Evolutionary conservation across 2,329 filamentous ascomycete species (phyloP).

Genomic region (Colletotrichum limetticola): DNA sequence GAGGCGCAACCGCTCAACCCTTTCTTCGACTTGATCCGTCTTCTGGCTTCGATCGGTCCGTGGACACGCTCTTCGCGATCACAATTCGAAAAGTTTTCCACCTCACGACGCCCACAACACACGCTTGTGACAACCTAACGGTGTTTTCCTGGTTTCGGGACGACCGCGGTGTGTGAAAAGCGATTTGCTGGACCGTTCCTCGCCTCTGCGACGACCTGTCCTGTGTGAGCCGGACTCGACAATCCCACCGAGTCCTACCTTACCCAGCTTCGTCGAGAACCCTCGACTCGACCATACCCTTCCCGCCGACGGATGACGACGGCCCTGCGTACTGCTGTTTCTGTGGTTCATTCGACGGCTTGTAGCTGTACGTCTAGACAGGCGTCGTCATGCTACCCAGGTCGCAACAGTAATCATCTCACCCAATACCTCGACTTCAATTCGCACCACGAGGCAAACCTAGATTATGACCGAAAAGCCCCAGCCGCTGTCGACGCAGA

Average conservation of each 20-base stretch:
- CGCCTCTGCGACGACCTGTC: conserved; percentile 14
- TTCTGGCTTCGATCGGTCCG: conserved; percentile 31
- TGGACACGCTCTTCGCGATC: conserved; percentile 37
- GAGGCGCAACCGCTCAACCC: conserved; percentile 42
- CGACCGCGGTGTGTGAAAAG: neutral
- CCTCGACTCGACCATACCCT: conserved; percentile 9
- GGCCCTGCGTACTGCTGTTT: conserved; percentile 11
- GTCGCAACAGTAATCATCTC: conserved; percentile 60
- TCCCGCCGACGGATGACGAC: conserved; percentile 31
- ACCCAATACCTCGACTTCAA: conserved; percentile 48
- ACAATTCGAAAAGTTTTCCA: conserved; percentile 32
- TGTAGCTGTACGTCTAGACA: conserved; percentile 51
- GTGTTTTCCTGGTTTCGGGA: neutral
- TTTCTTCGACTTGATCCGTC: conserved; percentile 38
- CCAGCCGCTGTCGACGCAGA: conserved; percentile 63
- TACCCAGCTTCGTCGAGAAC: conserved; percentile 4
- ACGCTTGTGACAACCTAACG: conserved; percentile 6
- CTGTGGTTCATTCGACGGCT: conserved; percentile 10
- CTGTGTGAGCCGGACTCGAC: conserved; percentile 5
- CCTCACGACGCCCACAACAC: conserved; percentile 5
- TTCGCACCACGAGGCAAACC: conserved; percentile 54
- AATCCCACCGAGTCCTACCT: conserved; percentile 14
- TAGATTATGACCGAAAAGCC: conserved; percentile 74
- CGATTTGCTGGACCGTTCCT: neutral
- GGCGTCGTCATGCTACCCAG: conserved; percentile 70